phyloP scores from a whole-genome alignment of 805 yeast species.

The Starmerella floris region DNA sequence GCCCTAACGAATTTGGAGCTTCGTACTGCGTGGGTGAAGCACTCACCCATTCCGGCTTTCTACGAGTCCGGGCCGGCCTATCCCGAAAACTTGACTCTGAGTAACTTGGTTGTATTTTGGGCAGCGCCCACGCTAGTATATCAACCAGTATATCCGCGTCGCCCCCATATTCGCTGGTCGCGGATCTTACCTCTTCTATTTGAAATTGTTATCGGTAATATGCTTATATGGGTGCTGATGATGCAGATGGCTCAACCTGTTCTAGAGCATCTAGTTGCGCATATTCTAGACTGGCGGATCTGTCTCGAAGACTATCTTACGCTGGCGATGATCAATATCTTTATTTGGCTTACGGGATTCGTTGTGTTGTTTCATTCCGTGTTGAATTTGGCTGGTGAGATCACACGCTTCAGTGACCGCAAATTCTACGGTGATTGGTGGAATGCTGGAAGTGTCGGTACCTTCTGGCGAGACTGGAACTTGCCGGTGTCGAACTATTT shows the following conservation, averaged over 20 bases:
- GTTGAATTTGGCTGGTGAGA: constrained; percentile 34
- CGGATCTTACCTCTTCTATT: constrained; percentile 27
- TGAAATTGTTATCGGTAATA: constrained; percentile 28
- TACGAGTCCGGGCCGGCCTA: constrained; percentile 27
- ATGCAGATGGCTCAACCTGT: constrained; percentile 34
- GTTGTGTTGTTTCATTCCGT: constrained; percentile 33
- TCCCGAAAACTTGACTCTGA: constrained; percentile 31
- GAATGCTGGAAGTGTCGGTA: constrained; percentile 37
- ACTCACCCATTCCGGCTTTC: constrained; percentile 25
- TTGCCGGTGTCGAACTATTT: constrained; percentile 34
- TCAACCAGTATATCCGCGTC: constrained; percentile 37
- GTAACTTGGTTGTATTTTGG: constrained; percentile 31
- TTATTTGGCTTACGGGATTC: constrained; percentile 35
- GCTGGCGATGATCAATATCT: constrained; percentile 32
- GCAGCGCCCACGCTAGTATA: constrained; percentile 37
- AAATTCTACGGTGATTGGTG: constrained; percentile 39
- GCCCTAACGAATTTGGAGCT: constrained; percentile 36
- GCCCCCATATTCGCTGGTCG: constrained; percentile 24
- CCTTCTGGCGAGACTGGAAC: constrained; percentile 39
- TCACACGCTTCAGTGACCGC: constrained; percentile 35
- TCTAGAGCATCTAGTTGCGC: constrained; percentile 27
- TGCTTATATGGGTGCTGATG: constrained; percentile 30
- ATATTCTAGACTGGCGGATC: constrained; percentile 22
- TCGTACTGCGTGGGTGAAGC: constrained; percentile 24
- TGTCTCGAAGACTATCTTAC: constrained; percentile 28